phyloP scores from a whole-genome alignment of 495 filamentous ascomycete species.

The Neurospora sp. region DNA sequence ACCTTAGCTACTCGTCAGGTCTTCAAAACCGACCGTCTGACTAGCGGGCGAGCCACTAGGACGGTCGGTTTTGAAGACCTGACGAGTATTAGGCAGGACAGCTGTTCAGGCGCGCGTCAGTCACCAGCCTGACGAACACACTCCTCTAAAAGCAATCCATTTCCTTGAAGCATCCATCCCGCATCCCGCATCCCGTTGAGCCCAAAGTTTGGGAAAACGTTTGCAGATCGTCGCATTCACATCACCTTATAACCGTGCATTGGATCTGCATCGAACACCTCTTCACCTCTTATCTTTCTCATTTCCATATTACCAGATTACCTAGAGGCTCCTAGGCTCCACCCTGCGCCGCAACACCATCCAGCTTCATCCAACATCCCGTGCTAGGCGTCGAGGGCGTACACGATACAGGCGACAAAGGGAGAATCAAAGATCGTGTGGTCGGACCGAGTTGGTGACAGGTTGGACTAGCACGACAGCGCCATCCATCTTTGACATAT shows the following conservation, averaged over 20 bases:
- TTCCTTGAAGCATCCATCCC: background rate
- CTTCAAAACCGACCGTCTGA: no score
- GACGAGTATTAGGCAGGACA: background rate
- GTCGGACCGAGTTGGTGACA: background rate
- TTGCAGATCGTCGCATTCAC: background rate
- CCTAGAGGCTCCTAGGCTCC: background rate
- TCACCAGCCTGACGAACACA: background rate
- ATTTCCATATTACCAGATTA: background rate
- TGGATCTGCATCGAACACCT: background rate
- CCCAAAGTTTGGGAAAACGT: background rate
- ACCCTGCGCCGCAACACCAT: background rate
- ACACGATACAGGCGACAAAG: background rate
- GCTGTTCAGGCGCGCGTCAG: background rate
- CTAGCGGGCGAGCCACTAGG: no score
- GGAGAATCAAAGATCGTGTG: background rate
- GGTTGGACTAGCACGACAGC: background rate
- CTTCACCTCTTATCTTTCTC: background rate
- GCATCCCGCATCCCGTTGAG: background rate
- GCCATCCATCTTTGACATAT: background rate
- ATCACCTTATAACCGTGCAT: background rate
- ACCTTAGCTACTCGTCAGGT: background rate
- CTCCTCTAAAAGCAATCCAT: background rate
- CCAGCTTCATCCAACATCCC: background rate
- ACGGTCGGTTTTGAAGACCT: no score
- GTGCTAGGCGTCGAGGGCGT: background rate